Conservation (phyloP, 306 rosid genomes). For the Gastrolobium villosum region DNA sequence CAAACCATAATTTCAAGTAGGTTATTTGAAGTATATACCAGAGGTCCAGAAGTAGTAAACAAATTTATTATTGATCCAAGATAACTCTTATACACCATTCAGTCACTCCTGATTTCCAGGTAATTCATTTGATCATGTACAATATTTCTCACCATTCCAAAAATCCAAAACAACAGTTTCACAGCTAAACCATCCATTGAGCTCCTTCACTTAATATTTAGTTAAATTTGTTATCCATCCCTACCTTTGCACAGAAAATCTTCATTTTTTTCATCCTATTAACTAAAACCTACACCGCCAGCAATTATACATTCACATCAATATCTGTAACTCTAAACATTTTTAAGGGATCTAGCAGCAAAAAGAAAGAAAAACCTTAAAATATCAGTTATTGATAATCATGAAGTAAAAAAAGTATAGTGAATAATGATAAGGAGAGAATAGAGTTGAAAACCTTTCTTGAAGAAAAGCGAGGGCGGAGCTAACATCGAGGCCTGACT, state of each 20-base stretch:
- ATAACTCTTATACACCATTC: background rate
- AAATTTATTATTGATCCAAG: background rate
- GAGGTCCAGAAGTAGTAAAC: conserved; percentile 6
- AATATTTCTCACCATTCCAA: background rate
- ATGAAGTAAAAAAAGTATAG: background rate
- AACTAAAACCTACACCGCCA: background rate
- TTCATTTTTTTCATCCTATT: conserved; percentile 10
- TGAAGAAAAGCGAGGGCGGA: conserved; percentile 92
- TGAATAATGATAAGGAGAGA: background rate
- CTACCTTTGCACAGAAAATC: background rate
- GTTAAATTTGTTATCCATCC: background rate
- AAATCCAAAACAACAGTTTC: background rate
- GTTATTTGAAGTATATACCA: background rate
- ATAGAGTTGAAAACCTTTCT: conserved; percentile 66
- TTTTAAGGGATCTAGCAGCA: conserved; percentile 6
- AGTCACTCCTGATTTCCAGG: background rate
- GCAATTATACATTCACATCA: background rate
- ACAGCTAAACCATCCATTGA: background rate
- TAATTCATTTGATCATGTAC: background rate
- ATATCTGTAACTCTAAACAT: background rate
- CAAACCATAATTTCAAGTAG: background rate
- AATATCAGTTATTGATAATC: background rate
- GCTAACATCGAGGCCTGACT: conserved; percentile 74
- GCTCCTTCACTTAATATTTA: conserved; percentile 27
- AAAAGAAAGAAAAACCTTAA: conserved; percentile 22